These are phyloP conservation scores for Rhizopus arrhizus DNA, from an alignment of 371 early-diverging fungal genomes.

Conservation along the genomic window DNA sequence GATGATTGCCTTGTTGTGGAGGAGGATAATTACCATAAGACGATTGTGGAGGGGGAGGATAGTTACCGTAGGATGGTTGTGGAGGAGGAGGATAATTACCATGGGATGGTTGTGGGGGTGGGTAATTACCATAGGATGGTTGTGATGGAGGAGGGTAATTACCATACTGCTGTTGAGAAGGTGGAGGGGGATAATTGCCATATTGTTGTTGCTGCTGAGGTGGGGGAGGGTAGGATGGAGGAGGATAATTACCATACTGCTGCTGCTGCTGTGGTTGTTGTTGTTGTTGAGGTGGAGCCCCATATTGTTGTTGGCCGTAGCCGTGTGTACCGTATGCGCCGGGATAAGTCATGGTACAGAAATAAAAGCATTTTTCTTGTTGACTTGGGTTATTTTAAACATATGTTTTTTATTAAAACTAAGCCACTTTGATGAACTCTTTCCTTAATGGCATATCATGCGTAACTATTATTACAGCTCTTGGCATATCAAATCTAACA, in stretches of 20 bases:
- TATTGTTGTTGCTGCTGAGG: slow-evolving; percentile 9
- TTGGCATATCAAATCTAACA: too few relatives aligned
- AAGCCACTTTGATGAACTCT: too few relatives aligned
- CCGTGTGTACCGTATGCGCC: slow-evolving; percentile 29
- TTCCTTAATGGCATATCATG: too few relatives aligned
- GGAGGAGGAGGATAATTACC: slow-evolving; percentile 5
- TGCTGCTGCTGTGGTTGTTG: slow-evolving; percentile 9
- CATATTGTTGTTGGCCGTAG: slow-evolving; percentile 9
- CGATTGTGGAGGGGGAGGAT: slow-evolving; percentile 18
- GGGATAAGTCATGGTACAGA: slow-evolving; percentile 24
- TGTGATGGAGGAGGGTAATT: slow-evolving; percentile 14
- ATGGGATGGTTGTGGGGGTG: slow-evolving; percentile 3
- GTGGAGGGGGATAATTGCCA: slow-evolving; percentile 13
- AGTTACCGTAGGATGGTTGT: slow-evolving; percentile 7
- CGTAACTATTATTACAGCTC: too few relatives aligned
- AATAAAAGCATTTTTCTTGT: too few relatives aligned
- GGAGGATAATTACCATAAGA: slow-evolving; percentile 13
- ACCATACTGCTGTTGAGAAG: slow-evolving; percentile 13
- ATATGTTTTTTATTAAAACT: too few relatives aligned
- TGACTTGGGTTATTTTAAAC: too few relatives aligned
- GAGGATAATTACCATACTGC: not conserved
- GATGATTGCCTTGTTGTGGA: slow-evolving; percentile 11
- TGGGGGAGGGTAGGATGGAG: not conserved
- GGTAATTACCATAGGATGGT: not conserved
- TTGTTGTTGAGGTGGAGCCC: not conserved